These are phyloP conservation scores for Aspergillus tamarii DNA, from an alignment of 2,329 filamentous ascomycete genomes.

Conservation along the genomic window DNA sequence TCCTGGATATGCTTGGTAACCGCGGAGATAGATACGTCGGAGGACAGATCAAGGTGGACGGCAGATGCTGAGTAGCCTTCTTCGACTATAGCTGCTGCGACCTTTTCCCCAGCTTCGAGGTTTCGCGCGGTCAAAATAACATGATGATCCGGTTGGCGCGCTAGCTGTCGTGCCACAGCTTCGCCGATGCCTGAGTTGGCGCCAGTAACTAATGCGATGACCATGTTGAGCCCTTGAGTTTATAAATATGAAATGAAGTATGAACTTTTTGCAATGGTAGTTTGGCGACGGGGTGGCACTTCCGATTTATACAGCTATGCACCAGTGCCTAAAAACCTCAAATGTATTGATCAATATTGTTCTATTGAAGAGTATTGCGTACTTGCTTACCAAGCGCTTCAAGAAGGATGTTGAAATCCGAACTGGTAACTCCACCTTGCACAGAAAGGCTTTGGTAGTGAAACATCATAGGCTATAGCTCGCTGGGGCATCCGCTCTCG, in stretches of 20 bases:
- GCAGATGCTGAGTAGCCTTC: slow-evolving; percentile 13
- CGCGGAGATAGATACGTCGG: slow-evolving; percentile 53
- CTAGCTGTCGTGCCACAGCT: slow-evolving; percentile 27
- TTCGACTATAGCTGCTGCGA: slow-evolving; percentile 2
- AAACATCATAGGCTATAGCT: no score
- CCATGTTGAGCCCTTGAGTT: neutral
- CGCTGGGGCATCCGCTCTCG: no score
- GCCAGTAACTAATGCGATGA: slow-evolving; percentile 15
- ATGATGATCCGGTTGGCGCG: slow-evolving; percentile 25
- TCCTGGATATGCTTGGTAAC: slow-evolving; percentile 57
- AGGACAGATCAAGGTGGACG: slow-evolving; percentile 52
- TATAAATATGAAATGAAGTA: no score
- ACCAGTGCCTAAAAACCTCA: fast-evolving
- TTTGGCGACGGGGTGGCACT: no score
- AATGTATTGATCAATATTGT: no score
- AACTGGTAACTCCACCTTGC: no score
- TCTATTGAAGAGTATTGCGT: no score
- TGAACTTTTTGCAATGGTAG: no score
- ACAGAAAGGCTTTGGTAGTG: no score
- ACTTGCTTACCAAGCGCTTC: no score
- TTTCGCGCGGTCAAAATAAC: slow-evolving; percentile 24
- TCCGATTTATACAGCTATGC: no score
- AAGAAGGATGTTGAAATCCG: no score
- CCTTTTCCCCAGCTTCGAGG: slow-evolving; percentile 15
- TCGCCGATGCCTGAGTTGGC: slow-evolving; percentile 33